Base-by-base conservation (phyloP, 2,329 filamentous ascomycete genomes). In the Botrytis squamosa region DNA sequence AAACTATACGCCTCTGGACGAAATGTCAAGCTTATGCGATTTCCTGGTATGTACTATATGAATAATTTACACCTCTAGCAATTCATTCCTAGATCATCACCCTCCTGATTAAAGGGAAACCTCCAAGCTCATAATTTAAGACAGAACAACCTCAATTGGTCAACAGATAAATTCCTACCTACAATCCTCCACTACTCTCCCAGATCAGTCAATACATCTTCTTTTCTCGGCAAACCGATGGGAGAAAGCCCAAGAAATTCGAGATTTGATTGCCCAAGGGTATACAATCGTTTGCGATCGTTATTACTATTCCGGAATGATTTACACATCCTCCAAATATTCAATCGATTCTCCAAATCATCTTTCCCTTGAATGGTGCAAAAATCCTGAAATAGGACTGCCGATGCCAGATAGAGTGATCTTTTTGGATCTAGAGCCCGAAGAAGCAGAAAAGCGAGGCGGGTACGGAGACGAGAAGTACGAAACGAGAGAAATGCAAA, bases 281-380 rank as follows among this genome's bases (percentile, higher is more conserved):
- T 90, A 87, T 33, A 96, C 90, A 0, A 87, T 99, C 46, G 86
- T 99, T 57, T 91, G 95, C 77, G 96, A 99, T 83, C 91, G 96
- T 66, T 99, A 98, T 84, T 97, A 97, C 82, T 95, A 97, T 85
- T 96, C 93, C 33, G 96, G 96, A 71, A 93, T 95, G 73, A 94
- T 98, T 68, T 99, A 98, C 84, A 94, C 91, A 38, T 93, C 94
- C 0, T 95, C 96, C 5, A 98, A 98, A 81, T 86, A 89, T 63
- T 93, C 93, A 77, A 88, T 91, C 0, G 82, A 85, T 2, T 72
- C 62, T 36, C 42, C 64, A 25, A 59, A n/a, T 20, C 55, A 70
- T 8, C 86, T 98, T 20, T 85, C 88, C 0, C 85, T 98, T 0
- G 83, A 87, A 0, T 99, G 96, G 95, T 94, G 94, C 12, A 90